Base-by-base conservation (phyloP, 1,284 basidiomycete species). In the Ustilago cynodontis region DNA sequence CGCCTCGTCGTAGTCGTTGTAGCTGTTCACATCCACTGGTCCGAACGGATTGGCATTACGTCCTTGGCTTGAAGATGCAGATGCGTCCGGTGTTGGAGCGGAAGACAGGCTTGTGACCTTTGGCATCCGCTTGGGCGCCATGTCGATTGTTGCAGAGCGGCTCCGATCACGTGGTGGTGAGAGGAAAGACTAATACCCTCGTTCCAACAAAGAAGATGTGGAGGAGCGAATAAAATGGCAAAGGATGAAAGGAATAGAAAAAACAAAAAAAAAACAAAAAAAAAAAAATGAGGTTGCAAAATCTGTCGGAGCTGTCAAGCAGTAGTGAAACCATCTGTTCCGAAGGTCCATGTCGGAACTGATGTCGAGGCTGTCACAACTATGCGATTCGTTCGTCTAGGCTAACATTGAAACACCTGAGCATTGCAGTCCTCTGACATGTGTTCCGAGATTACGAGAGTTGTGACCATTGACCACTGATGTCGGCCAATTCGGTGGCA, bases 1-100 rank as follows among this genome's bases (percentile, higher is more conserved):
- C 14, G 79, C 71, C 43, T 77, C 69, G 33, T 80, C 79, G 43
- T 64, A 77, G 59, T 77, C 68, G 26, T 50, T 29, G 49, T 80
- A 78, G 64, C 33, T 67, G 37, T 47, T 66, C 8, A 68, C 58
- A n/a, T 76, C 64, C 11, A 67, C 65, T 2, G 64, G 59, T 29
- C 64, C 60, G 22, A 67, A 66, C 2, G 67, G 59, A 9, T 69
- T 67, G 49, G 51, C 60, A 18, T 45, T 58, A 47, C 63, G 61
- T 7, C 53, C 57, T 4, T 59, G 65, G 22, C 29, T 51, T 9
- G 71, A 28, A 5, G 62, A 47, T 3, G 58, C 45, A n/a, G 60
- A 39, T 8, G 53, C 26, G 9, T 37, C 51, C 11, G 22, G 11
- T 13, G 52, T 16, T 0, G 60, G 63, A 7, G 62, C 43, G 14